Evolutionary conservation across 768 basidiomycete genomes (phyloP).

Genomic region (Mycena venus): DNA sequence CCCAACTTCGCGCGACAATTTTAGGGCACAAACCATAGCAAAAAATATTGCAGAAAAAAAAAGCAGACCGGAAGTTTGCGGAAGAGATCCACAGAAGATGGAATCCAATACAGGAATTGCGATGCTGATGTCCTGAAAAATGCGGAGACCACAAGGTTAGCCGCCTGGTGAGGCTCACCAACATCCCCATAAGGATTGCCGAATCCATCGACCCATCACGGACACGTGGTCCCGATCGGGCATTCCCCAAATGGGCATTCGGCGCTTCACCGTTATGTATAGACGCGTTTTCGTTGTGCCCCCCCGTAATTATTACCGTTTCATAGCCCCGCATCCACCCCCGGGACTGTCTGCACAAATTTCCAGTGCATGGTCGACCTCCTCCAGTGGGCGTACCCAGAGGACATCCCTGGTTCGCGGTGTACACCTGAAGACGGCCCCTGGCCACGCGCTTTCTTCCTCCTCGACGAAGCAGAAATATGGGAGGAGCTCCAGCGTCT

Average conservation of each 20-base stretch:
- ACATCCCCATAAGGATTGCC: constrained; percentile 1
- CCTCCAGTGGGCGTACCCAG: constrained; percentile 60
- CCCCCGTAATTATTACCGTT: constrained; percentile 9
- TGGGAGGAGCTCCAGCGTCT: constrained; percentile 65
- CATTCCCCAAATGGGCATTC: neutral
- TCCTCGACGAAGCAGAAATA: constrained; percentile 63
- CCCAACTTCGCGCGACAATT: neutral
- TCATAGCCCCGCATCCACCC: neutral
- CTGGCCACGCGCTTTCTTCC: constrained; percentile 72
- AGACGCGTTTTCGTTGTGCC: constrained; percentile 21
- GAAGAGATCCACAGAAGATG: too few species aligned
- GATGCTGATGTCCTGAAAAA: neutral
- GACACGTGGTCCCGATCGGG: constrained; percentile 24
- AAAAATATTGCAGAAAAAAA: neutral
- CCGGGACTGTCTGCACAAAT: neutral
- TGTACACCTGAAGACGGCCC: constrained; percentile 75
- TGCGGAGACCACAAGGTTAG: neutral
- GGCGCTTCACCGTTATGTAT: constrained; percentile 10
- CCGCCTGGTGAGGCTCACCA: neutral
- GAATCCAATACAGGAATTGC: neutral
- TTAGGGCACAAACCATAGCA: too few species aligned
- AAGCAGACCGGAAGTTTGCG: neutral
- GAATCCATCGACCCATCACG: neutral
- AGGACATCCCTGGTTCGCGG: constrained; percentile 74
- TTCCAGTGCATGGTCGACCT: constrained; percentile 26